A percentile compares a stretch with the other conserved stretches of the same genome.
These are phyloP conservation scores for Suhomyces kilbournensis DNA, from an alignment of 805 yeast species.

Conservation along the genomic window DNA sequence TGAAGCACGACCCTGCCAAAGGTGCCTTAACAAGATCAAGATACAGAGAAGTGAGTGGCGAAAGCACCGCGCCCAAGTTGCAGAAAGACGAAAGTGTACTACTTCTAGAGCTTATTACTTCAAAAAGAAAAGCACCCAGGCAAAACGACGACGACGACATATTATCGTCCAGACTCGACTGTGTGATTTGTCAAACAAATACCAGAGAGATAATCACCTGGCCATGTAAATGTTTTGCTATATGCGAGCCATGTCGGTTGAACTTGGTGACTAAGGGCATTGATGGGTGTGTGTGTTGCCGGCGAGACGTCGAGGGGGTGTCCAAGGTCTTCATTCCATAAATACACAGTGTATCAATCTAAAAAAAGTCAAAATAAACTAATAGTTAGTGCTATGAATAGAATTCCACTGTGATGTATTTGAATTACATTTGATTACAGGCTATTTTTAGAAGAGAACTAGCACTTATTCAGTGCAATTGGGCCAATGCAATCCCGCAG, in stretches of 20 bases:
- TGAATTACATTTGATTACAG: no score
- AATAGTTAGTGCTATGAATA: no score
- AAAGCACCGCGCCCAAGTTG: background rate
- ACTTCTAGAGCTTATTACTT: conserved; percentile 21
- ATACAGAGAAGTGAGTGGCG: conserved; percentile 11
- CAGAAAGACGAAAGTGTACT: conserved; percentile 15
- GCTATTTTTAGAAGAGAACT: no score
- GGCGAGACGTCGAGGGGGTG: conserved; percentile 67
- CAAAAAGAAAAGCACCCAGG: conserved; percentile 9
- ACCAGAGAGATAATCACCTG: conserved; percentile 77
- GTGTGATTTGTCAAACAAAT: conserved; percentile 80
- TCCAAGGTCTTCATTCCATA: conserved; percentile 59
- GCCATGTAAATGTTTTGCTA: conserved; percentile 90
- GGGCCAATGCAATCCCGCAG: no score
- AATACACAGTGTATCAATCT: background rate
- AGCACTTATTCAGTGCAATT: no score
- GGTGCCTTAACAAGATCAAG: conserved; percentile 35
- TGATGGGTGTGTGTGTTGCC: conserved; percentile 81
- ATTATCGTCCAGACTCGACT: conserved; percentile 39
- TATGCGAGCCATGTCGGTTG: conserved; percentile 81
- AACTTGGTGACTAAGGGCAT: conserved; percentile 70
- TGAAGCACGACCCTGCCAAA: conserved; percentile 15
- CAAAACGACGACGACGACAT: conserved; percentile 22
- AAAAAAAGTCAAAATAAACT: no score
- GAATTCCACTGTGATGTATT: no score